Base-by-base conservation (phyloP, 208 protist species). In the Novymonas esmeraldas region DNA sequence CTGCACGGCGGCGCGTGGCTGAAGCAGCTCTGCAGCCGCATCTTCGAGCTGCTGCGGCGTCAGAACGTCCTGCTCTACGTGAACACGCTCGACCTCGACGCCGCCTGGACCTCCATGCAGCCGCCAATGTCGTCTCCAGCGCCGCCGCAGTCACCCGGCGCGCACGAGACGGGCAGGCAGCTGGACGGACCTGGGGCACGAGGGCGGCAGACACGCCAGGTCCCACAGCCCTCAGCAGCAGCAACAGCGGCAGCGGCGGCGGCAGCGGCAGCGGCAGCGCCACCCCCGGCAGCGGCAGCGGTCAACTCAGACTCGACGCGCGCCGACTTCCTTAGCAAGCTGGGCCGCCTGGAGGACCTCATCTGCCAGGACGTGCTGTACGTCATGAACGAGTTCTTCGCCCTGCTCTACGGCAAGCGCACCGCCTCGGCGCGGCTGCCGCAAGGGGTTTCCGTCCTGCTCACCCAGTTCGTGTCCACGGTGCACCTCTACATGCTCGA, bases 341-440 rank as follows among this genome's bases (percentile, higher is more conserved):
- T 90, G 69, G 81, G 78, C 33, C 68, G 67, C 2, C 78, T 94
- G 38, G 87, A 96, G 69, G 80, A 88, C 44, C 69, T 94, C 28
- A 92, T 96, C 61, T 87, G 76, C 34, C 88, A 96, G 64, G 88
- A 96, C 51, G 94, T 96, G 38, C 62, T 85, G 59, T 94, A 85
- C 65, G 81, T 82, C 16, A 80, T 92, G 73, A 90, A 82, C 34
- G 81, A 93, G 57, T 93, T 96, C 58, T 91, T 93, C 67, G 84
- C 77, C 62, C 70, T 83, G 2, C 67, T 96, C 31, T 72, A 93
- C 65, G 91, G 91, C 31, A 81, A 80, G 33, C 81, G 84, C 18
- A 78, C 87, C 10, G 68, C 80, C 18, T 82, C 84, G 0, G 60
- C 34, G 24, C 83, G 91, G 22, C 75, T 96, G 33, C 89, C 91